A percentile compares a stretch with the other conserved stretches of the same genome.
These are phyloP conservation scores for Fusarium piperis DNA, from an alignment of 2,329 filamentous ascomycete genomes.

Conservation along the genomic window DNA sequence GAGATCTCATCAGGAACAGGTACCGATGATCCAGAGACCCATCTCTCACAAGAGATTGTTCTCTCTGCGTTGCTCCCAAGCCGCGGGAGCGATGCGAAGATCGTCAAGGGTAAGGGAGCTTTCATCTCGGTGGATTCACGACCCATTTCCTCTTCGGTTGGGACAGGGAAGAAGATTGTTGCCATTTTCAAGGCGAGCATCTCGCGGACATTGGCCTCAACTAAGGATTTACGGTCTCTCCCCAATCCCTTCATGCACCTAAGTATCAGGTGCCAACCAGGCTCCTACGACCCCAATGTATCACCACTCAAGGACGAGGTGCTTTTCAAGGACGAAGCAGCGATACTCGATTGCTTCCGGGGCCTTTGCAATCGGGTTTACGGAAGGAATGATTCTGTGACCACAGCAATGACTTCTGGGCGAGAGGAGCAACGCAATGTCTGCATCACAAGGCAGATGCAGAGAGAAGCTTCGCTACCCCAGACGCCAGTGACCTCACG, in stretches of 20 bases:
- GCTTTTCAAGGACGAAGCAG: constrained; percentile 67
- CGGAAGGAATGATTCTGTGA: not conserved
- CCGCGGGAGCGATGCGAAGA: constrained; percentile 54
- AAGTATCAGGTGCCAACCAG: constrained; percentile 68
- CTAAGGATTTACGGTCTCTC: constrained; percentile 41
- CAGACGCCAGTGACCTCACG: not conserved
- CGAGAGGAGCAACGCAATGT: not conserved
- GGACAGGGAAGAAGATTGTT: constrained; percentile 68
- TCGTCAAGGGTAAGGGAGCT: constrained; percentile 57
- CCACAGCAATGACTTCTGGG: not conserved
- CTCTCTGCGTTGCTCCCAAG: constrained; percentile 64
- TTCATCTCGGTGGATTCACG: constrained; percentile 77
- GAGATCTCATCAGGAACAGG: constrained; percentile 47
- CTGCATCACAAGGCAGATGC: not conserved
- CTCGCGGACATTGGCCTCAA: constrained; percentile 38
- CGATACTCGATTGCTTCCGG: constrained; percentile 58
- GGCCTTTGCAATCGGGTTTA: constrained; percentile 56
- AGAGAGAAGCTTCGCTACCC: not conserved
- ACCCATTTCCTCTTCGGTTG: constrained; percentile 65
- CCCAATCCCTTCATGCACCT: constrained; percentile 71
- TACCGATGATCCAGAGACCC: not conserved
- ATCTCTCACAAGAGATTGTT: not conserved
- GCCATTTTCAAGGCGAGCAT: constrained; percentile 63
- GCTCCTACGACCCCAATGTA: constrained; percentile 77
- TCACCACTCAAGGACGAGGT: constrained; percentile 78